phyloP scores from a whole-genome alignment of 2,329 filamentous ascomycete species.

The Fusarium pseudonygamai region DNA sequence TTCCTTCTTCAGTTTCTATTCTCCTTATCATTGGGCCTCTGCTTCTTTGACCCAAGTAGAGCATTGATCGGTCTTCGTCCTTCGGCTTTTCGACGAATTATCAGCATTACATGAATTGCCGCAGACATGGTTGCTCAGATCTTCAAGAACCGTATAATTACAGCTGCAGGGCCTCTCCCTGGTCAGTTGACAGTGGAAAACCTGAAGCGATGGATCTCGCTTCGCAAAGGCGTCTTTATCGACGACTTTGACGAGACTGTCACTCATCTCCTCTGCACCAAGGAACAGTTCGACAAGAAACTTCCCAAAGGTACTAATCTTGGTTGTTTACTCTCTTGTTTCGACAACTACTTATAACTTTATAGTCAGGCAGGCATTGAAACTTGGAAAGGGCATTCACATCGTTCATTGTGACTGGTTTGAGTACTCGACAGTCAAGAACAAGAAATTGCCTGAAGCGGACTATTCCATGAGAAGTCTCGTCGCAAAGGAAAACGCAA shows the following conservation, averaged over 20 bases:
- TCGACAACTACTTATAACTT: not conserved
- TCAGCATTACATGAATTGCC: not conserved
- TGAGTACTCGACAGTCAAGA: constrained; percentile 53
- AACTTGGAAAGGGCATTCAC: constrained; percentile 47
- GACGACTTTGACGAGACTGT: constrained; percentile 61
- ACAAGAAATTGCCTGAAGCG: constrained; percentile 45
- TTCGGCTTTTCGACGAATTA: not conserved
- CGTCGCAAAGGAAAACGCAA: constrained; percentile 44
- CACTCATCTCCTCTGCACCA: constrained; percentile 78
- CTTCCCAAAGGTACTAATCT: constrained; percentile 48
- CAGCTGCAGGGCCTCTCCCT: constrained; percentile 67
- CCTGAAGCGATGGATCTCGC: constrained; percentile 71
- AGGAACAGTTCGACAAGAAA: constrained; percentile 65
- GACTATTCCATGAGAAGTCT: constrained; percentile 55
- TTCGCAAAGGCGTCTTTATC: constrained; percentile 68
- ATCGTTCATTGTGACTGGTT: constrained; percentile 64
- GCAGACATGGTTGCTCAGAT: constrained; percentile 50
- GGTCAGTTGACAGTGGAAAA: constrained; percentile 60
- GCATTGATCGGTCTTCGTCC: not conserved
- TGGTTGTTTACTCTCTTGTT: not conserved
- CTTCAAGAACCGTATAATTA: constrained; percentile 65
- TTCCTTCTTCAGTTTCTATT: not conserved
- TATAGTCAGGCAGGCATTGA: constrained; percentile 52
- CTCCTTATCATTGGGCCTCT: not conserved
- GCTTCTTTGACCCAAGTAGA: not conserved